Percentiles rank a stretch among this genome's conserved stretches.
Evolutionary conservation across 306 rosid genomes (phyloP).

Genomic region (Gastrolobium villosum): DNA sequence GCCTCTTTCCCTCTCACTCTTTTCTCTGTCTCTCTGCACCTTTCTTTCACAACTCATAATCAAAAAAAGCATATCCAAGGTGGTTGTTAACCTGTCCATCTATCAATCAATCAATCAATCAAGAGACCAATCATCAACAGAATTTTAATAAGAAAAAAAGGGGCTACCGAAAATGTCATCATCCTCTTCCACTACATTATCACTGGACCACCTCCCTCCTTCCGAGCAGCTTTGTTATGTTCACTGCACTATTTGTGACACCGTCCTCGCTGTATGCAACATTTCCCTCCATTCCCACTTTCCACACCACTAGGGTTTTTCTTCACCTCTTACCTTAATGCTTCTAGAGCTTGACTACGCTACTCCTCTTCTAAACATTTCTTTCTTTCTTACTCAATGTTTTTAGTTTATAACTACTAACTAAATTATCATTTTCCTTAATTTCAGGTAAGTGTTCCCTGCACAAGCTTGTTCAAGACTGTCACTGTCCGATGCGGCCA

Average conservation of each 20-base stretch:
- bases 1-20: constrained; percentile 51
- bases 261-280: constrained; percentile 86
- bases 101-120: constrained; percentile 85
- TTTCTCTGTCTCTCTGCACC: constrained; percentile 53
- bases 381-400: background rate
- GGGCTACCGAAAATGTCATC: constrained; percentile 75
- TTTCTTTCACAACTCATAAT: constrained; percentile 79
- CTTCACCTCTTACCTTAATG: background rate
- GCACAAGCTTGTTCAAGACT: constrained; percentile 93
- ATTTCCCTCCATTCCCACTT: background rate
- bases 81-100: constrained; percentile 96
- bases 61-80: constrained; percentile 96
- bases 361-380: background rate
- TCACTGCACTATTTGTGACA: constrained; percentile 95
- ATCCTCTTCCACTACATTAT: constrained; percentile 75
- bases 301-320: constrained; percentile 35
- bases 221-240: constrained; percentile 98
- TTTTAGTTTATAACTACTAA: background rate
- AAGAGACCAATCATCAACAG: constrained; percentile 91
- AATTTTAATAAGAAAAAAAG: constrained; percentile 48
- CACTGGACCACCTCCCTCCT: constrained; percentile 91
- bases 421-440: background rate
- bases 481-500: constrained; percentile 98
- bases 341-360: background rate
- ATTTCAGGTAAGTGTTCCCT: constrained; percentile 90